phyloP scores from a whole-genome alignment of 345 rosid species.

The Eucalyptus victrix region DNA sequence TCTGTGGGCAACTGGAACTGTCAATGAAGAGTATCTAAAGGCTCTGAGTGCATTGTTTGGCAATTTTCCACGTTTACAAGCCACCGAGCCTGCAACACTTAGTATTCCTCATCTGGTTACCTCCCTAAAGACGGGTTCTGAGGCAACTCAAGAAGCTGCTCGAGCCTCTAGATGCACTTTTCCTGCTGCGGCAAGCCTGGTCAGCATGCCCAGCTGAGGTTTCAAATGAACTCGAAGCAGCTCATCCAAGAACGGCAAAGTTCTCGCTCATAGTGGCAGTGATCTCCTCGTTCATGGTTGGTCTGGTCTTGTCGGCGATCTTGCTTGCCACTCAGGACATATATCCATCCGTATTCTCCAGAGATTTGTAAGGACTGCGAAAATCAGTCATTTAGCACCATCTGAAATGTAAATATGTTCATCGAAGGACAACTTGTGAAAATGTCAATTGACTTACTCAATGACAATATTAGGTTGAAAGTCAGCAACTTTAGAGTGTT shows the following conservation, averaged over 20 bases:
- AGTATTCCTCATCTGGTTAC: slow-evolving; percentile 94
- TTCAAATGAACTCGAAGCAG: slow-evolving; percentile 10
- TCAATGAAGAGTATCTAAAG: slow-evolving; percentile 90
- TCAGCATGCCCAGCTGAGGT: slow-evolving; percentile 97
- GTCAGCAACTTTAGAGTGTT: background rate
- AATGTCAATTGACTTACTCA: background rate
- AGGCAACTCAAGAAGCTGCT: slow-evolving; percentile 98
- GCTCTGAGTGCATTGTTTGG: slow-evolving; percentile 79
- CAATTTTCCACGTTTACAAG: slow-evolving; percentile 98
- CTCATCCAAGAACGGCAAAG: too few species aligned
- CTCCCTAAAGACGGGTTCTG: slow-evolving; percentile 84
- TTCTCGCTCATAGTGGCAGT: too few species aligned
- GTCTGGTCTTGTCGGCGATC: too few species aligned
- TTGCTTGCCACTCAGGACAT: too few species aligned
- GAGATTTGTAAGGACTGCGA: background rate
- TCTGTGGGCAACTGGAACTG: slow-evolving; percentile 93
- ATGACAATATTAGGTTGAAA: background rate
- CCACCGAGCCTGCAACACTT: slow-evolving; percentile 92
- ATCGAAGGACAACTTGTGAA: background rate
- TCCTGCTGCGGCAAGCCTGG: slow-evolving; percentile 99
- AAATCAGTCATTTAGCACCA: background rate
- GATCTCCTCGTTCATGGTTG: too few species aligned
- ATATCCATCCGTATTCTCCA: too few species aligned
- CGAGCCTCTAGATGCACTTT: slow-evolving; percentile 52
- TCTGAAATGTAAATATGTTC: background rate